Evolutionary conservation across 192 early-diverging fungal species (phyloP), one percentile per base, ranked within the genome.

Genomic region (Backusella tarrabulga): DNA sequence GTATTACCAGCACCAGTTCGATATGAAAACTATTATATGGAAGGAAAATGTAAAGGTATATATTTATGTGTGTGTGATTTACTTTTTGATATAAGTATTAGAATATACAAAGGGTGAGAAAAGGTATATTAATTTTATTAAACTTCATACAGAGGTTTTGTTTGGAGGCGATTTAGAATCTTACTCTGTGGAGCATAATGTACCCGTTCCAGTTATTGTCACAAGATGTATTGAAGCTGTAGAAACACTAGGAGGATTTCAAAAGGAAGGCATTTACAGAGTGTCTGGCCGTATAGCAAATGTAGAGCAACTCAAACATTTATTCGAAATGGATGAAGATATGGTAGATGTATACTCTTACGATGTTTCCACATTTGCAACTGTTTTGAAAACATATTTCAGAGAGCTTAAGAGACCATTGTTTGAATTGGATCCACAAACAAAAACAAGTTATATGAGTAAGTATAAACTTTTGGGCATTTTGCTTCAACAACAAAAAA

Each of bases 371-470:
- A 86, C 88, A 0, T 83, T 93, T 34, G 89, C 92, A 0, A 86
- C 83, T 1, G 77, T 93, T 0, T 78, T 93, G 17, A 93, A 93
- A 70, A 81, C 87, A 38, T 93, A 90, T 77, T 75, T 92, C 4
- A 81, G 92, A 12, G 86, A 91, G 71, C 77, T 93, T 4, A 84
- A 88, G 14, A 79, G 85, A 32, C 92, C 92, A 36, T 60, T 93
- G 32, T 85, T 93, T 41, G 77, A 87, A 0, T 85, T 92, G 66
- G 40, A 82, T 7, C 40, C 86, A 15, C 83, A 84, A 19, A 86
- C 84, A 15, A 74, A 90, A 34, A 72, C 81, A 36, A 82, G 83
- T 54, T 90, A 91, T 76, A 81, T 87, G 34, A 69, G 86, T 87
- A 89, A 77, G 86, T 76, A n/a, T n/a, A 29, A 56, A 1, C 23